These are phyloP conservation scores for Aspergillus thermomutatus DNA, from an alignment of 2,329 filamentous ascomycete species.

Conservation along the genomic window DNA sequence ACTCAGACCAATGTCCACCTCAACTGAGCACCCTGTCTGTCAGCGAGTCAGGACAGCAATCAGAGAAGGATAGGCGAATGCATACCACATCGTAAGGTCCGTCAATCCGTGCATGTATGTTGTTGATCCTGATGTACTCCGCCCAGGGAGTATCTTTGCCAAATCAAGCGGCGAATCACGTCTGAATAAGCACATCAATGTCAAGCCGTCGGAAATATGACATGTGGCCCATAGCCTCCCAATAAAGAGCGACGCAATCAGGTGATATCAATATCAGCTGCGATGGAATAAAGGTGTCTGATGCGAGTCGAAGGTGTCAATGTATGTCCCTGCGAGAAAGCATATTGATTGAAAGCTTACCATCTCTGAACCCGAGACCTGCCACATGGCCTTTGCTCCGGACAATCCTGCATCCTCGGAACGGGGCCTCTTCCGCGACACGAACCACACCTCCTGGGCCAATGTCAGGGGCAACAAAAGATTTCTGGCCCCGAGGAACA, in stretches of 20 bases:
- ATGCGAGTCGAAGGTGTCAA: neutral
- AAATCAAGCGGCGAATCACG: conserved; percentile 11
- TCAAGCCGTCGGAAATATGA: conserved; percentile 45
- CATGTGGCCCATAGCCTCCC: conserved; percentile 56
- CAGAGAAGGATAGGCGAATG: neutral
- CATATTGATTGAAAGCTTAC: conserved; percentile 50
- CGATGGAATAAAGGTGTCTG: conserved; percentile 61
- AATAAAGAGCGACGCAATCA: conserved; percentile 77
- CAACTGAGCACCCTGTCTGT: neutral
- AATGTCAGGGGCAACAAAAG: conserved; percentile 77
- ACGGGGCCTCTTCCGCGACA: conserved; percentile 63
- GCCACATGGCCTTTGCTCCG: conserved; percentile 76
- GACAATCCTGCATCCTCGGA: conserved; percentile 72
- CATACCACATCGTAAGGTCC: neutral
- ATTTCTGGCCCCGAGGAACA: conserved; percentile 79
- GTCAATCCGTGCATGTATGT: conserved; percentile 4
- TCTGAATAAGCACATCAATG: conserved; percentile 37
- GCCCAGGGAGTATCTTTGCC: neutral
- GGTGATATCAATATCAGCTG: conserved; percentile 75
- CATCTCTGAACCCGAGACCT: conserved; percentile 64
- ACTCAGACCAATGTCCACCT: neutral
- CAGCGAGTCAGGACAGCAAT: neutral
- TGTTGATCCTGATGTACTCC: no score
- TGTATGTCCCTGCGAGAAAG: neutral
- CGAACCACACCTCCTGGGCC: conserved; percentile 62